Conservation (phyloP, 352 stramenopile genomes). For the Aphanomyces euteiches region DNA sequence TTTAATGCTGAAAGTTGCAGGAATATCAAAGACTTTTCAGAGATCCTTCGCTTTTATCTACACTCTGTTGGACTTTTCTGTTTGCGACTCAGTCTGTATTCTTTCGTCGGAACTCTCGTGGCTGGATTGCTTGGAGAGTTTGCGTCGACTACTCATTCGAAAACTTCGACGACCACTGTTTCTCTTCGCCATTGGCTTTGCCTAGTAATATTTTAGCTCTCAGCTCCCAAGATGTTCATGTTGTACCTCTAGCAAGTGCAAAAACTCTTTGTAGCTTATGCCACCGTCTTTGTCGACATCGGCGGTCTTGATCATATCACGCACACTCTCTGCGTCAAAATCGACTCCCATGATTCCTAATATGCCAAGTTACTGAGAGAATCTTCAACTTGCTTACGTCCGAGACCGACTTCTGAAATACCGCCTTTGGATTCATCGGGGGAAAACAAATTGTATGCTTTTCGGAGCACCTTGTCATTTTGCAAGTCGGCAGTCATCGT, state of each 20-base stretch:
- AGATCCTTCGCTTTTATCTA: background rate
- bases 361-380: too few relatives aligned
- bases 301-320: slow-evolving; percentile 24
- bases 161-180: background rate
- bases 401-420: slow-evolving; percentile 56
- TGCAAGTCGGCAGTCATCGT: slow-evolving; percentile 60
- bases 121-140: slow-evolving; percentile 4
- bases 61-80: slow-evolving; percentile 1
- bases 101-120: background rate
- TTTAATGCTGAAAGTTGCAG: too few relatives aligned
- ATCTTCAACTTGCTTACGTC: slow-evolving; percentile 29
- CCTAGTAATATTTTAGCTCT: background rate
- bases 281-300: slow-evolving; percentile 23
- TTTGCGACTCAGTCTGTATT: background rate
- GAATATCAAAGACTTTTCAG: too few relatives aligned
- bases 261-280: slow-evolving; percentile 30
- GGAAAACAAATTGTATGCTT: slow-evolving; percentile 61
- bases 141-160: background rate
- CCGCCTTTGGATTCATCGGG: slow-evolving; percentile 50
- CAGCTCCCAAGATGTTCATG: too few relatives aligned
- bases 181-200: background rate
- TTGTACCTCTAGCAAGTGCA: slow-evolving; percentile 12
- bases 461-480: slow-evolving; percentile 51
- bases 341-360: slow-evolving; percentile 14
- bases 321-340: slow-evolving; percentile 2